phyloP scores from a whole-genome alignment of 2,329 filamentous ascomycete genomes.

The Colletotrichum agaves region DNA sequence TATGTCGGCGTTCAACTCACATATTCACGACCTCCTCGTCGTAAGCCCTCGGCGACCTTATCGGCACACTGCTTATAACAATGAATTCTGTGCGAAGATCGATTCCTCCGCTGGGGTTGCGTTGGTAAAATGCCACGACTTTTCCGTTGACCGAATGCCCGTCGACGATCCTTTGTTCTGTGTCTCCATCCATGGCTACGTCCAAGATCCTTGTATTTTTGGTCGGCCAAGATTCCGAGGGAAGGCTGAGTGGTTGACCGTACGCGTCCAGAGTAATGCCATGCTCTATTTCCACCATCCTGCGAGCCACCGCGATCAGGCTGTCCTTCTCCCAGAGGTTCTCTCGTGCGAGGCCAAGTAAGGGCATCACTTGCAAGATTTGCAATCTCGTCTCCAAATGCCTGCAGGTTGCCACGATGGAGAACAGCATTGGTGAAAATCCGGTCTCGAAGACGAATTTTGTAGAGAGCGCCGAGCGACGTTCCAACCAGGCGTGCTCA shows the following conservation, averaged over 20 bases:
- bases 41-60: background rate
- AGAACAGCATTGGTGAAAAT: conserved; percentile 31
- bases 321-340: conserved; percentile 30
- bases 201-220: background rate
- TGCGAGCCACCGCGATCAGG: conserved; percentile 19
- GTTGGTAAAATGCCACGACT: background rate
- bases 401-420: conserved; percentile 20
- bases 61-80: background rate
- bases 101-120: background rate
- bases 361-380: conserved; percentile 17
- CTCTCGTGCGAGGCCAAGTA: conserved; percentile 23
- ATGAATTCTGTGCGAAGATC: conserved; percentile 1
- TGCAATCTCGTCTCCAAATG: conserved; percentile 25
- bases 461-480: background rate
- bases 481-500: background rate
- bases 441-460: conserved; percentile 34
- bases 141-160: background rate
- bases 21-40: rapidly evolving
- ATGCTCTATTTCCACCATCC: conserved; percentile 33
- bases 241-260: background rate
- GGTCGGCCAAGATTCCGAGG: background rate
- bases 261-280: conserved; percentile 16
- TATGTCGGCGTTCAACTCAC: too few relatives aligned
- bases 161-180: background rate
- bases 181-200: background rate